phyloP scores from a whole-genome alignment of 1,139 yeast species.

The Pichia sp. region DNA sequence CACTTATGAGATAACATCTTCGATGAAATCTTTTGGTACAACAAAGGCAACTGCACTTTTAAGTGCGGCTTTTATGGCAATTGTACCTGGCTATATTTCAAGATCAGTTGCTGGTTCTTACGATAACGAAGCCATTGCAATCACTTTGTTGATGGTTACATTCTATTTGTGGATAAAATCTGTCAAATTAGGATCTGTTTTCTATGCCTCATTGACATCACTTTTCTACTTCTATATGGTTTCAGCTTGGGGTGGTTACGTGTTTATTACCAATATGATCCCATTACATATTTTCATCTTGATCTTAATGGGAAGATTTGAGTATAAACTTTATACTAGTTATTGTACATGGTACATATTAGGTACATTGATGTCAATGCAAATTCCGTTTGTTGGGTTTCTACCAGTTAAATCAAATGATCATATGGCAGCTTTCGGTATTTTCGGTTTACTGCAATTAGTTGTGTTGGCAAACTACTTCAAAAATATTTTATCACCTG shows the following conservation, averaged over 20 bases:
- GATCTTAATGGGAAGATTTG: conserved; percentile 90
- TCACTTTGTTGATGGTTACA: conserved; percentile 89
- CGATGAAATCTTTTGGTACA: conserved; percentile 27
- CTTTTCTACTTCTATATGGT: conserved; percentile 96
- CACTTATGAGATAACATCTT: conserved; percentile 84
- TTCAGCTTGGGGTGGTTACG: conserved; percentile 99
- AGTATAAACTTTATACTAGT: conserved; percentile 74
- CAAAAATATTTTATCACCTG: conserved; percentile 62
- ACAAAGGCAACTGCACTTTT: conserved; percentile 69
- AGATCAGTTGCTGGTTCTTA: conserved; percentile 98
- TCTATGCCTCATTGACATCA: conserved; percentile 81
- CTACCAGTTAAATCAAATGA: conserved; percentile 94
- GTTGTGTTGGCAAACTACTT: conserved; percentile 83
- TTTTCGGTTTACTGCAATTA: conserved; percentile 88
- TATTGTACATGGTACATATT: conserved; percentile 95
- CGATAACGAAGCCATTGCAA: conserved; percentile 98
- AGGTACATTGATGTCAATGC: conserved; percentile 97
- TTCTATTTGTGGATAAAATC: conserved; percentile 95
- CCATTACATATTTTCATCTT: conserved; percentile 92
- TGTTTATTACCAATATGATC: conserved; percentile 93
- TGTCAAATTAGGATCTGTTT: conserved; percentile 80
- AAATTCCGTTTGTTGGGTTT: conserved; percentile 97
- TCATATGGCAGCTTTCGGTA: conserved; percentile 98
- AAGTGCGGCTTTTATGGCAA: conserved; percentile 92
- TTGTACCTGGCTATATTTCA: conserved; percentile 97